Evolutionary conservation across 1,284 basidiomycete genomes (phyloP).

Genomic region (Fomitiporia mediterranea): DNA sequence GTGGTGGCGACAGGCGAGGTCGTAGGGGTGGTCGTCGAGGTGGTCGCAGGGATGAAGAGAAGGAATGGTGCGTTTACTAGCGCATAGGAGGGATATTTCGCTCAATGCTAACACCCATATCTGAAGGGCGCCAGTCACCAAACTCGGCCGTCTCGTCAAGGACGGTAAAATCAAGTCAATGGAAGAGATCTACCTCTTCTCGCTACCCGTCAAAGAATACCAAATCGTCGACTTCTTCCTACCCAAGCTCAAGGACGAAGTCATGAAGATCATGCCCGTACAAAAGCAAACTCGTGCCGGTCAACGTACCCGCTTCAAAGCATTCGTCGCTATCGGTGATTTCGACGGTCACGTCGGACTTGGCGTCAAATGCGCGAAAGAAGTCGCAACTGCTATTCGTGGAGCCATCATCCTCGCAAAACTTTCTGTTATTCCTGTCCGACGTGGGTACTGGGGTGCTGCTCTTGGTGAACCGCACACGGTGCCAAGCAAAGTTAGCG

Average conservation of each 20-base stretch:
- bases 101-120: slow-evolving; percentile 2
- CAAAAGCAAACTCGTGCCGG: slow-evolving; percentile 99
- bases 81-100: too few relatives aligned
- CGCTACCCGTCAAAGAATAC: slow-evolving; percentile 97
- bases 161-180: slow-evolving; percentile 99
- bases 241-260: slow-evolving; percentile 98
- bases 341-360: slow-evolving; percentile 98
- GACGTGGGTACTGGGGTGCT: slow-evolving; percentile 99
- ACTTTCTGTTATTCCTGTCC: slow-evolving; percentile 92
- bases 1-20: slow-evolving; percentile 64
- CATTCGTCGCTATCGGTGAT: slow-evolving; percentile 99
- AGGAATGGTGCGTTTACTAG: slow-evolving; percentile 99
- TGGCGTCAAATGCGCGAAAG: slow-evolving; percentile 99
- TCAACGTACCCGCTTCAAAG: slow-evolving; percentile 99
- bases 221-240: slow-evolving; percentile 98
- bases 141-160: slow-evolving; percentile 98
- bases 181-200: slow-evolving; percentile 99
- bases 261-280: slow-evolving; percentile 99
- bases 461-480: slow-evolving; percentile 99
- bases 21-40: slow-evolving; percentile 92
- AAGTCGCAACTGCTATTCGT: slow-evolving; percentile 98
- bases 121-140: slow-evolving; percentile 93
- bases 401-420: slow-evolving; percentile 98
- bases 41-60: slow-evolving; percentile 97
- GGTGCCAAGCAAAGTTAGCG: slow-evolving; percentile 96